Evolutionary conservation across 352 stramenopile genomes (phyloP).

Genomic region (Globisporangium carolinianum): DNA sequence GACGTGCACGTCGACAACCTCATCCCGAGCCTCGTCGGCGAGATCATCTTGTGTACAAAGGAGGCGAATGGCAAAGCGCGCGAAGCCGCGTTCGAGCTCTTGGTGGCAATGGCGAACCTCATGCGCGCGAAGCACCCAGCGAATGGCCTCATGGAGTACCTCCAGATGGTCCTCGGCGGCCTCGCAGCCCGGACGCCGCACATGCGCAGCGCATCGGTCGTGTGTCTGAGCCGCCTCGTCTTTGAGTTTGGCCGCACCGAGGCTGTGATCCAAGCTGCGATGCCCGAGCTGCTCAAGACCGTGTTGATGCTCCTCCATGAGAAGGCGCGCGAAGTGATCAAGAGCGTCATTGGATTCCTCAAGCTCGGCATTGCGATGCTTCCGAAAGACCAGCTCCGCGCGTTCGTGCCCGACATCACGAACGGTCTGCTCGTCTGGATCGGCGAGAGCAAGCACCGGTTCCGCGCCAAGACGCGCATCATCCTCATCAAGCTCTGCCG

Average conservation of each 20-base stretch:
- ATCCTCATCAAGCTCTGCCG: constrained; percentile 95
- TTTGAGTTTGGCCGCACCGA: constrained; percentile 91
- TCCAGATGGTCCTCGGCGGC: constrained; percentile 91
- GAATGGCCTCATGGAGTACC: constrained; percentile 83
- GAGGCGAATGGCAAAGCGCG: constrained; percentile 94
- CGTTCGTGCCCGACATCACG: constrained; percentile 89
- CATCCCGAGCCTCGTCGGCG: constrained; percentile 88
- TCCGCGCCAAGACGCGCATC: constrained; percentile 93
- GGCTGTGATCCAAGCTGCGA: constrained; percentile 52
- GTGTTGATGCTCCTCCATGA: constrained; percentile 92
- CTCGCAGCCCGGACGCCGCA: constrained; percentile 91
- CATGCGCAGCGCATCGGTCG: constrained; percentile 94
- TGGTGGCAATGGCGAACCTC: constrained; percentile 80
- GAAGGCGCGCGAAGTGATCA: constrained; percentile 94
- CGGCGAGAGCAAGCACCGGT: constrained; percentile 93
- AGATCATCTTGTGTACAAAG: constrained; percentile 96
- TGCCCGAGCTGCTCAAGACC: constrained; percentile 89
- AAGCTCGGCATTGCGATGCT: constrained; percentile 92
- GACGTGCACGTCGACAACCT: constrained; percentile 76
- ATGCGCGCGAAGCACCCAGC: constrained; percentile 51
- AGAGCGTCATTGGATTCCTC: constrained; percentile 95
- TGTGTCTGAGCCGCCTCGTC: constrained; percentile 91
- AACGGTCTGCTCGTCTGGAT: constrained; percentile 91
- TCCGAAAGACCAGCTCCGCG: constrained; percentile 81
- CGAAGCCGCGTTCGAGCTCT: constrained; percentile 79